Evolutionary conservation across 139 green algal species (phyloP).

Genomic region (Chlorella sp.): DNA sequence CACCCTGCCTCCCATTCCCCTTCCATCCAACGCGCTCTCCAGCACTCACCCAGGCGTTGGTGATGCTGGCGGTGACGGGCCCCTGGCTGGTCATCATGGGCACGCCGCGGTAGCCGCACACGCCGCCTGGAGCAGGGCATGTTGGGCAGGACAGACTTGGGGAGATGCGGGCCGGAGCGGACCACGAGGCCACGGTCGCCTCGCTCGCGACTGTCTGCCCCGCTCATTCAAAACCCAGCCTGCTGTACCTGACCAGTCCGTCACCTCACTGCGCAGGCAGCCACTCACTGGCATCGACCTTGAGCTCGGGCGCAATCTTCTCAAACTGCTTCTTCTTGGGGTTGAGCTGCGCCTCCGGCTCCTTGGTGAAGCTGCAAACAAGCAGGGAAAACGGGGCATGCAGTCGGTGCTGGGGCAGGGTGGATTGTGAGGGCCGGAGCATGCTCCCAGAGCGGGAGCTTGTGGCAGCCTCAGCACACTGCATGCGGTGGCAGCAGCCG

Average conservation of each 20-base stretch:
- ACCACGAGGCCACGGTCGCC: too few species aligned
- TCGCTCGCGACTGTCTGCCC: too few species aligned
- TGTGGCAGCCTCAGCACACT: too few species aligned
- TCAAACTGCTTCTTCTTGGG: conserved; percentile 96
- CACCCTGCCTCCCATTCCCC: not conserved
- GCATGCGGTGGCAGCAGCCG: too few species aligned
- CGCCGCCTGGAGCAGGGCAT: conserved; percentile 58
- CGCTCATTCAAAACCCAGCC: too few species aligned
- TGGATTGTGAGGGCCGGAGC: too few species aligned
- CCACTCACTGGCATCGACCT: conserved; percentile 66
- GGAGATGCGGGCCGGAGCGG: too few species aligned
- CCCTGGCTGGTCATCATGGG: conserved; percentile 83
- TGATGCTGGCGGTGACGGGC: conserved; percentile 64
- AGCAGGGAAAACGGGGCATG: not conserved
- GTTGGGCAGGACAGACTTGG: too few species aligned
- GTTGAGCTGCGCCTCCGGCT: conserved; percentile 77
- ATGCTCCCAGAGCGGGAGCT: too few species aligned
- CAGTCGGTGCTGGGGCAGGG: too few species aligned
- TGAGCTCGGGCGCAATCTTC: conserved; percentile 78
- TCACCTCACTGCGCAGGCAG: too few species aligned
- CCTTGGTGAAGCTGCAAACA: conserved; percentile 51
- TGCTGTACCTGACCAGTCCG: too few species aligned
- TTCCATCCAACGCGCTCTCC: not conserved
- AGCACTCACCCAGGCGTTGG: conserved; percentile 40
- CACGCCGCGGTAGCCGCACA: conserved; percentile 80